Conservation (phyloP, 805 yeast genomes). For the Candida pseudoglaebosa region DNA sequence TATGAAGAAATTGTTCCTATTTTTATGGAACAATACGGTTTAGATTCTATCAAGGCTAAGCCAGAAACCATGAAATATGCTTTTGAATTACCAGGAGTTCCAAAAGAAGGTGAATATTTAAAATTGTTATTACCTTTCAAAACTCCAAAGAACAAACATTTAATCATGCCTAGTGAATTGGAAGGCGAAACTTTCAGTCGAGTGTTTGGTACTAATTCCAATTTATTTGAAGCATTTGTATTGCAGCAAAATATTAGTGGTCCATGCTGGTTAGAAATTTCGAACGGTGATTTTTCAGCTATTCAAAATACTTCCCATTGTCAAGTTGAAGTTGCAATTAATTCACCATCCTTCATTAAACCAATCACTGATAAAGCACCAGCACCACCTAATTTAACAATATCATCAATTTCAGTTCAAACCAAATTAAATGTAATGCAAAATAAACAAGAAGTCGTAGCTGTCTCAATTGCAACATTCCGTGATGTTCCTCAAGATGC, state of each 20-base stretch:
- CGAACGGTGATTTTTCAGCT: constrained; percentile 55
- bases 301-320: constrained; percentile 73
- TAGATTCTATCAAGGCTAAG: constrained; percentile 62
- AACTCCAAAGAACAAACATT: constrained; percentile 50
- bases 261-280: constrained; percentile 90
- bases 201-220: constrained; percentile 74
- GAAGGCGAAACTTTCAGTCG: constrained; percentile 73
- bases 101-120: constrained; percentile 74
- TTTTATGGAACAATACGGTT: constrained; percentile 57
- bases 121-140: constrained; percentile 73
- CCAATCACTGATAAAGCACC: constrained; percentile 45
- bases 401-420: constrained; percentile 73
- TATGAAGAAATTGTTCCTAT: constrained; percentile 72
- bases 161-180: constrained; percentile 55
- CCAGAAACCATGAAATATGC: constrained; percentile 78
- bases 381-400: constrained; percentile 61
- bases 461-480: constrained; percentile 74
- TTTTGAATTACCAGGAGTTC: constrained; percentile 78
- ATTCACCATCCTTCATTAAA: constrained; percentile 43
- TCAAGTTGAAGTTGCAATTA: constrained; percentile 64
- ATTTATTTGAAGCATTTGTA: constrained; percentile 81
- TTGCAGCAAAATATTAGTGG: constrained; percentile 86
- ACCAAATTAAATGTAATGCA: constrained; percentile 71
- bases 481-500: constrained; percentile 69
- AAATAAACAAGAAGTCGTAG: constrained; percentile 81